These are phyloP conservation scores for Aspergillus olivimuriae DNA, from an alignment of 495 filamentous ascomycete species.

Conservation along the genomic window DNA sequence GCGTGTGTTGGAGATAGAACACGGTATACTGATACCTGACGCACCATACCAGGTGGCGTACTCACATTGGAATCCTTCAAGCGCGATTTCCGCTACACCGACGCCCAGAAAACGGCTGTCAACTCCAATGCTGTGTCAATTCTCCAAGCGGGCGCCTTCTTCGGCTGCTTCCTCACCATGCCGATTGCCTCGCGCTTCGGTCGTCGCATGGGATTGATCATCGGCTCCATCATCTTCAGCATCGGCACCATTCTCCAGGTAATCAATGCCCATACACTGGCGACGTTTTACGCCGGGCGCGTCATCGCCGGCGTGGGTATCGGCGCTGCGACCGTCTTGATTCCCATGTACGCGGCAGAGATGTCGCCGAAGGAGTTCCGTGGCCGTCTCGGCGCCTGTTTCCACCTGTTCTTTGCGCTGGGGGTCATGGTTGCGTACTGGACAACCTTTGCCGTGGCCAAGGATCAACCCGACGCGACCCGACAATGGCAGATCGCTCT, in stretches of 20 bases:
- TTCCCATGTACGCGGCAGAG: conserved; percentile 49
- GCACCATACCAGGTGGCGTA: conserved; percentile 21
- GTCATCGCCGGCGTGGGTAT: conserved; percentile 51
- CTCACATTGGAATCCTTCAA: conserved; percentile 36
- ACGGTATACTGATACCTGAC: background rate
- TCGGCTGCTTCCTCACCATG: conserved; percentile 41
- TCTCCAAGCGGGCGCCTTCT: conserved; percentile 37
- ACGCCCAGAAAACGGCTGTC: conserved; percentile 26
- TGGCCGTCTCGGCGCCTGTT: conserved; percentile 44
- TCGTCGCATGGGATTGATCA: conserved; percentile 32
- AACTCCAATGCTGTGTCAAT: conserved; percentile 39
- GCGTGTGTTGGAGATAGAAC: background rate
- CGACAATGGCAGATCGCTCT: conserved; percentile 49
- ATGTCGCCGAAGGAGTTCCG: conserved; percentile 48
- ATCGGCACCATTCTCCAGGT: conserved; percentile 40
- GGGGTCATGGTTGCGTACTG: conserved; percentile 47
- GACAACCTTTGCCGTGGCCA: conserved; percentile 40
- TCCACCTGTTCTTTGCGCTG: conserved; percentile 42
- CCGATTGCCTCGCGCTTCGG: conserved; percentile 38
- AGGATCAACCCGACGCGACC: conserved; percentile 22
- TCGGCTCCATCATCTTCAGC: conserved; percentile 36
- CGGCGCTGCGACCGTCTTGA: conserved; percentile 45
- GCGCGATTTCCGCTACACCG: conserved; percentile 28
- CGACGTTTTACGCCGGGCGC: conserved; percentile 40
- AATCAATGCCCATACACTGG: conserved; percentile 34